Evolutionary conservation across 495 filamentous ascomycete genomes (phyloP).

Genomic region (Talaromyces trachyspermus): DNA sequence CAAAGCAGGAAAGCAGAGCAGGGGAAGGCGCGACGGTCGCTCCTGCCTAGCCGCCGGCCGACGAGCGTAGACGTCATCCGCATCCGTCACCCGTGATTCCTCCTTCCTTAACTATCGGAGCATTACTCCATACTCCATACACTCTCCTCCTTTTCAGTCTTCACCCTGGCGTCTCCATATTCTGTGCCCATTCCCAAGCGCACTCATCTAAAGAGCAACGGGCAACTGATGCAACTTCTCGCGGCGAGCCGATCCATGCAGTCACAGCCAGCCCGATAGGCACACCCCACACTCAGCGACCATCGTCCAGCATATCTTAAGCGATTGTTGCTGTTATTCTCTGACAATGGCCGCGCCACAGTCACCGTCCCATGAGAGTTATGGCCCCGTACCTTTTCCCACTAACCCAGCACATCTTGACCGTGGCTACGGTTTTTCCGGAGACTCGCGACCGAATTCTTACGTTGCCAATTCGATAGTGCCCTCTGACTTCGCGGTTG

Average conservation of each 20-base stretch:
- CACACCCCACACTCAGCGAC: neutral
- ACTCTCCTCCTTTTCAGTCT: constrained; percentile 1
- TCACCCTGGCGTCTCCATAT: no score
- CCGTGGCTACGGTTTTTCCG: constrained; percentile 26
- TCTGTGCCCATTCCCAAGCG: no score
- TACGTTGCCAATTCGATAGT: constrained; percentile 25
- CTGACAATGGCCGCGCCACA: constrained; percentile 39
- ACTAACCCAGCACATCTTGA: constrained; percentile 21
- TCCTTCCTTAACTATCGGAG: neutral
- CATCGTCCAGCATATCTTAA: no score
- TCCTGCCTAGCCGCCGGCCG: neutral
- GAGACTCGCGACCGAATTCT: constrained; percentile 32
- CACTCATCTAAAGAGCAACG: no score
- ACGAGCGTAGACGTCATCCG: constrained; percentile 7
- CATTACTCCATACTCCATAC: neutral
- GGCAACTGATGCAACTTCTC: neutral
- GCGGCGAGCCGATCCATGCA: neutral
- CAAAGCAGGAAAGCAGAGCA: neutral
- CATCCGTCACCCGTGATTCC: constrained; percentile 7
- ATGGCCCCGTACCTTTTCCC: constrained; percentile 23
- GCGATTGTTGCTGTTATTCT: no score
- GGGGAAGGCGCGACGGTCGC: neutral
- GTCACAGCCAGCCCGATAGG: neutral
- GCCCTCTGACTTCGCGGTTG: constrained; percentile 26
- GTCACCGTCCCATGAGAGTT: constrained; percentile 37